Percentiles rank a stretch among this genome's conserved stretches.
Evolutionary conservation across 2,329 filamentous ascomycete genomes (phyloP).

Genomic region (Laburnicola sp.): DNA sequence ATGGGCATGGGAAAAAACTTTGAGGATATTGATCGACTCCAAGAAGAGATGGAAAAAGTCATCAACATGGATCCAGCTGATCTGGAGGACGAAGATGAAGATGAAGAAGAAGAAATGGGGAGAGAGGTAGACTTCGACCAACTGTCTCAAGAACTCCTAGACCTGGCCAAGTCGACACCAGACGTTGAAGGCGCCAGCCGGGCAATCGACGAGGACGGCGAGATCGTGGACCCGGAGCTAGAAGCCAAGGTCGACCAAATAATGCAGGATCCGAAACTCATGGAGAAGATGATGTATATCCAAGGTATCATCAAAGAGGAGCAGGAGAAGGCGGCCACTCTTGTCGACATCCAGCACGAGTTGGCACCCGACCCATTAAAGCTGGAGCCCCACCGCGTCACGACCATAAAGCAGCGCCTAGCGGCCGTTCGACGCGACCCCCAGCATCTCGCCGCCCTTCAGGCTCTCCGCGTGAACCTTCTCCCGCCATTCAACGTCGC

Average conservation of each 20-base stretch:
- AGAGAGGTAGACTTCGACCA: slow-evolving; percentile 27
- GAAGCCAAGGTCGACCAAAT: slow-evolving; percentile 40
- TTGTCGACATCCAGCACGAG: slow-evolving; percentile 24
- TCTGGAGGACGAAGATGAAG: slow-evolving; percentile 19
- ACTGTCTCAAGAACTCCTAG: slow-evolving; percentile 27
- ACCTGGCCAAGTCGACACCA: slow-evolving; percentile 17
- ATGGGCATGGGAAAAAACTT: slow-evolving; percentile 16
- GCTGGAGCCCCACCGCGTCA: slow-evolving; percentile 27
- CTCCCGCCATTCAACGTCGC: slow-evolving; percentile 37
- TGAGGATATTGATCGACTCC: slow-evolving; percentile 16
- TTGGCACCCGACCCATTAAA: slow-evolving; percentile 36
- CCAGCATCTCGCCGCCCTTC: slow-evolving; percentile 34
- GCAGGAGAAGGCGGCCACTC: slow-evolving; percentile 8
- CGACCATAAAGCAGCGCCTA: slow-evolving; percentile 31
- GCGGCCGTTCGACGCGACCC: slow-evolving; percentile 30
- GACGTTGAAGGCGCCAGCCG: slow-evolving; percentile 5
- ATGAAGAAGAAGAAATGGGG: slow-evolving; percentile 22
- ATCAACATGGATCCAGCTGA: slow-evolving; percentile 22
- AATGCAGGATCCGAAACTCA: slow-evolving; percentile 37
- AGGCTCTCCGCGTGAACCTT: slow-evolving; percentile 31
- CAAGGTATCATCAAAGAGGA: slow-evolving; percentile 29
- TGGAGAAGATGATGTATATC: slow-evolving; percentile 40
- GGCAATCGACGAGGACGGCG: slow-evolving; percentile 15
- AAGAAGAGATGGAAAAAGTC: slow-evolving; percentile 25
- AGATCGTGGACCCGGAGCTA: slow-evolving; percentile 33